Evolutionary conservation across 768 basidiomycete genomes (phyloP), one percentile per base, ranked within the genome.

Genomic region (Mycena chlorophos): DNA sequence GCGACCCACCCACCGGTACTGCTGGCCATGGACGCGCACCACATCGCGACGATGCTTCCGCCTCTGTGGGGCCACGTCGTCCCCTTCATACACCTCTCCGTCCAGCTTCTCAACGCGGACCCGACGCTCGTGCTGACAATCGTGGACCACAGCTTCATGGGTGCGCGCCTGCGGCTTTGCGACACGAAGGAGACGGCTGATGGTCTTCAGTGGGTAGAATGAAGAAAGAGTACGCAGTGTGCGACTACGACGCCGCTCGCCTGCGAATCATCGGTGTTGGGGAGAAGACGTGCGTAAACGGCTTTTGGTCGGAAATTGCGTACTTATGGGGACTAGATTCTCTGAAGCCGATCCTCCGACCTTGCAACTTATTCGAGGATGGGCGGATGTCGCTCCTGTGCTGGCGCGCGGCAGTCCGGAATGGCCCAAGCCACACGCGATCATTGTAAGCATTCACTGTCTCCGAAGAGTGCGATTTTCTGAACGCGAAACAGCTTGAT

Each of bases 181-280:
- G 37, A 14, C 31, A 39, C 28, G 16, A 17, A 51, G 12, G 13
- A 23, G n/a, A 10, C 2, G 19, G 28, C n/a, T 1, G 25, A 37
- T 42, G 6, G 27, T 27, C 23, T n/a, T 26, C 4, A 60, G 58
- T 55, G 8, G 3, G 6, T 20, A 29, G 52, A 39, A 60, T 60
- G 58, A 45, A 55, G 27, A 45, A 12, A 19, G 59, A 61, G 47
- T 19, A 56, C 1, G 52, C 47, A 2, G 0, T 14, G 38, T 23
- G 10, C 13, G 8, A 22, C 16, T 51, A 57, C 51, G 59, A 61
- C 29, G 20, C 22, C 1, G 20, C 47, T 4, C 40, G 58, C 5
- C 39, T 60, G 1, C 22, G 54, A 22, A 55, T 60, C 25, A n/a
- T 55, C 2, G 54, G 47, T n/a, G 39, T 55, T 23, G 58, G 54